phyloP scores from a whole-genome alignment of 306 rosid genomes.

The Pyrus bretschneideri region DNA sequence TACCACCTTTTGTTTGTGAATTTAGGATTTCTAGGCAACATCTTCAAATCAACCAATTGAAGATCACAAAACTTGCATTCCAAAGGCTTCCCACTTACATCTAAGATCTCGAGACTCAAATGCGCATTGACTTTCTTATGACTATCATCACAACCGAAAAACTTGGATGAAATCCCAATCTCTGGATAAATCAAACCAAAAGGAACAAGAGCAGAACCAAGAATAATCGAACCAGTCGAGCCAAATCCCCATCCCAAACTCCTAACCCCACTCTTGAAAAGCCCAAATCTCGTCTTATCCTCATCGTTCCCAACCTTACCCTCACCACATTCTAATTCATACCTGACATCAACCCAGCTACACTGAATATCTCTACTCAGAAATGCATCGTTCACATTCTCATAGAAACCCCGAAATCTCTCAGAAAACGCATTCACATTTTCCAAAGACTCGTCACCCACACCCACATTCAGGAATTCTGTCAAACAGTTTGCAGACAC shows the following conservation, averaged over 20 bases:
- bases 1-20: conserved; percentile 11
- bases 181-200: conserved; percentile 80
- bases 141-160: conserved; percentile 6
- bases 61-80: conserved; percentile 63
- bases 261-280: conserved; percentile 36
- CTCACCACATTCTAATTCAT: conserved; percentile 11
- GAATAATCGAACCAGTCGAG: conserved; percentile 39
- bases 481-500: conserved; percentile 13
- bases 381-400: conserved; percentile 36
- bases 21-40: background rate
- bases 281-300: background rate
- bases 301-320: conserved; percentile 16
- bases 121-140: conserved; percentile 22
- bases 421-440: conserved; percentile 20
- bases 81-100: conserved; percentile 44
- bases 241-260: conserved; percentile 75
- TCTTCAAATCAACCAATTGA: conserved; percentile 40
- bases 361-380: conserved; percentile 39
- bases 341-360: conserved; percentile 46
- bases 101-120: conserved; percentile 52
- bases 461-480: conserved; percentile 24
- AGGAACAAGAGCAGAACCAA: conserved; percentile 75
- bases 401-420: conserved; percentile 25
- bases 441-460: background rate
- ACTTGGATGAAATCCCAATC: conserved; percentile 37